A percentile compares a stretch with the other conserved stretches of the same genome.
These are phyloP conservation scores for Sphaerostilbella broomeana DNA, from an alignment of 2,329 filamentous ascomycete species.

Conservation along the genomic window DNA sequence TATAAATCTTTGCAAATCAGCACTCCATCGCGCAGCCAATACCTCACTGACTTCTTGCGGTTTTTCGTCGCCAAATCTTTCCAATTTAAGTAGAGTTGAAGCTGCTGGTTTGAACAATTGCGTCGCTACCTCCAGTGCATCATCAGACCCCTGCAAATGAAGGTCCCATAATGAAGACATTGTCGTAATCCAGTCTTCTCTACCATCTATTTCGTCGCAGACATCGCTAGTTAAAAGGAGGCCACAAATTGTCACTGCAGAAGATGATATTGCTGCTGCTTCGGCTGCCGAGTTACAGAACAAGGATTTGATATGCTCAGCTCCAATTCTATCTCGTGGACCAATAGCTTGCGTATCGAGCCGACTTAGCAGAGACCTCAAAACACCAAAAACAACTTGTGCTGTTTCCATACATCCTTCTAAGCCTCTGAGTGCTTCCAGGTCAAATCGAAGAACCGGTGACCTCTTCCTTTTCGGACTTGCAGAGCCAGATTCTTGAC, in stretches of 20 bases:
- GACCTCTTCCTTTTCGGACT: constrained; percentile 41
- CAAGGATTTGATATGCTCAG: constrained; percentile 51
- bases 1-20: constrained; percentile 43
- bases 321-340: constrained; percentile 44
- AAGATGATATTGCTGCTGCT: constrained; percentile 38
- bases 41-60: constrained; percentile 12
- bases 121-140: constrained; percentile 42
- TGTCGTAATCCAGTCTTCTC: constrained; percentile 42
- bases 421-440: constrained; percentile 33
- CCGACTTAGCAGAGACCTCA: constrained; percentile 41
- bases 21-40: constrained; percentile 34
- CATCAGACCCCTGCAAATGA: constrained; percentile 43
- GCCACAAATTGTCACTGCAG: constrained; percentile 41
- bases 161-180: constrained; percentile 46
- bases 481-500: constrained; percentile 14
- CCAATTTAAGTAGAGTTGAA: constrained; percentile 35
- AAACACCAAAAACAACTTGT: constrained; percentile 40
- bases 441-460: constrained; percentile 29
- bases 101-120: constrained; percentile 36
- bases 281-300: constrained; percentile 46
- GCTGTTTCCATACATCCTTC: constrained; percentile 40
- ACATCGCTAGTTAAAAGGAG: constrained; percentile 28
- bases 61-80: constrained; percentile 21
- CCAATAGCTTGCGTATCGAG: constrained; percentile 31
- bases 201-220: constrained; percentile 29